Evolutionary conservation across 2,329 filamentous ascomycete species (phyloP).

Genomic region (Apiospora rasikravindrae): DNA sequence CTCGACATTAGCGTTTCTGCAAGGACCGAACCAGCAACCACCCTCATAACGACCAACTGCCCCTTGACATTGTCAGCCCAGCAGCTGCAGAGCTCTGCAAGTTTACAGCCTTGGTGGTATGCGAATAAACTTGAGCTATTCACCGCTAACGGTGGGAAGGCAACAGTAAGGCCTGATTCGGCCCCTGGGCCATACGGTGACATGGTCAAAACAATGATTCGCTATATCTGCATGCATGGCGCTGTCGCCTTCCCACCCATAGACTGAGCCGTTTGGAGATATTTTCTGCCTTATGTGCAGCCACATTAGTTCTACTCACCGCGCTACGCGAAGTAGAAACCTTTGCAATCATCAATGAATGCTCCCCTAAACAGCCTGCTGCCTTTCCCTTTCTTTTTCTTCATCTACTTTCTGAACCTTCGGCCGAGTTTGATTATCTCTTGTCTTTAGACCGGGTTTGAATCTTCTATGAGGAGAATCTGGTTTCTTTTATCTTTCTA

Average conservation of each 20-base stretch:
- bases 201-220: not conserved
- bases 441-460: not conserved
- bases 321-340: not conserved
- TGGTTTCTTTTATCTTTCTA: not conserved
- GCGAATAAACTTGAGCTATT: not conserved
- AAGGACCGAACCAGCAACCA: not conserved
- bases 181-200: not conserved
- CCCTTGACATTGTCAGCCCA: not conserved
- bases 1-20: not conserved
- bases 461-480: not conserved
- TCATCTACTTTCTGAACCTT: not conserved
- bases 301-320: not conserved
- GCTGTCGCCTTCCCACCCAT: not conserved
- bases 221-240: not conserved
- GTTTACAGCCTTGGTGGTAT: not conserved
- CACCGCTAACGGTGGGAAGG: not conserved
- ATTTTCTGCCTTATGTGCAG: not conserved
- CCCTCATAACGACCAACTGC: not conserved
- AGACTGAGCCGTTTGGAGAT: not conserved
- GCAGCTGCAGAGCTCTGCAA: not conserved
- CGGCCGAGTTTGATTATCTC: not conserved
- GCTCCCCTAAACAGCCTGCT: not conserved
- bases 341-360: not conserved
- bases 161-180: not conserved
- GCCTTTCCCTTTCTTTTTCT: not conserved